A percentile compares a stretch with the other conserved stretches of the same genome.
Conservation (phyloP, 805 yeast species). For the Barnettozyma vustinii region DNA sequence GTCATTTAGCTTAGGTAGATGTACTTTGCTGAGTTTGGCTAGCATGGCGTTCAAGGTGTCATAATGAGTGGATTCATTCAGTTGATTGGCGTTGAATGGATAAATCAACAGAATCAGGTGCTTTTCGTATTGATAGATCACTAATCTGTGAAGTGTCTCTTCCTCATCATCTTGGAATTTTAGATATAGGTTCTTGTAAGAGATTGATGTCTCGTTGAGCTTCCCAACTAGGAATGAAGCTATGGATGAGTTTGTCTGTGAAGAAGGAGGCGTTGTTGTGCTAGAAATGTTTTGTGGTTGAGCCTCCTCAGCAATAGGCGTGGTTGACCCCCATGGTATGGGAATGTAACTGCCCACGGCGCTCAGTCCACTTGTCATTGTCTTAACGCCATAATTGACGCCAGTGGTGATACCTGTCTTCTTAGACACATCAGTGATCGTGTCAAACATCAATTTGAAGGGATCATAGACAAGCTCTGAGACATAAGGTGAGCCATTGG, state of each 20-base stretch:
- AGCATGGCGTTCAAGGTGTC: constrained; percentile 6
- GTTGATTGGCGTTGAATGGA: constrained; percentile 14
- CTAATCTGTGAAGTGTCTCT: constrained; percentile 16
- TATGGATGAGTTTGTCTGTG: not conserved
- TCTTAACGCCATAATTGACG: constrained; percentile 19
- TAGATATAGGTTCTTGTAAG: constrained; percentile 20
- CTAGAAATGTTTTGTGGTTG: not conserved
- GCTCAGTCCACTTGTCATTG: constrained; percentile 7
- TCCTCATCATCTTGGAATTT: constrained; percentile 9
- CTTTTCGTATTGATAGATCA: constrained; percentile 12
- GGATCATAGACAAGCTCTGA: constrained; percentile 25
- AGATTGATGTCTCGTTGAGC: constrained; percentile 10
- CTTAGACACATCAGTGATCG: constrained; percentile 22
- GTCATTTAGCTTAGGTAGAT: constrained; percentile 3
- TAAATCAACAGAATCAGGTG: constrained; percentile 12
- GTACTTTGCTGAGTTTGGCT: constrained; percentile 7
- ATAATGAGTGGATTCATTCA: constrained; percentile 16
- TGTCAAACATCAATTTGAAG: constrained; percentile 20
- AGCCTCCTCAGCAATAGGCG: not conserved
- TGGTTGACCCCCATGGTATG: constrained; percentile 9
- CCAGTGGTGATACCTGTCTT: constrained; percentile 18
- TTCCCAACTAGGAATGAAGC: constrained; percentile 16
- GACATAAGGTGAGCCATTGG: not conserved
- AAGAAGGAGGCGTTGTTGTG: not conserved
- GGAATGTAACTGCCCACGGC: constrained; percentile 8